These are phyloP conservation scores for Salix exigua DNA, from an alignment of 345 rosid genomes.

Conservation along the genomic window DNA sequence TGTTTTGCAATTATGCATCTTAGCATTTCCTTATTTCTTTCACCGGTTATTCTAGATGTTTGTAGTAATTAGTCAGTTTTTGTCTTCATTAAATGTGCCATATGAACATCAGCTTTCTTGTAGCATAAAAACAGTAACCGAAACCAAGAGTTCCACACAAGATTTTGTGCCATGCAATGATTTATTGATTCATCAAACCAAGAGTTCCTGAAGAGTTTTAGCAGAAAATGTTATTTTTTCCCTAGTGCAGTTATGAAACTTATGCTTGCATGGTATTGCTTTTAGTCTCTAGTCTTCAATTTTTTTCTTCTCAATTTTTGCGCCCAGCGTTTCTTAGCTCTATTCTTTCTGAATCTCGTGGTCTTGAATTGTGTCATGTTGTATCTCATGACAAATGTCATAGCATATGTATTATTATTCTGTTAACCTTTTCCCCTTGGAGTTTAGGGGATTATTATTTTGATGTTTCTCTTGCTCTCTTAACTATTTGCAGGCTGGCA, in stretches of 20 bases:
- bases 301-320: background rate
- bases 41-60: background rate
- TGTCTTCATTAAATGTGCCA: background rate
- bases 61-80: background rate
- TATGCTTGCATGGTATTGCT: background rate
- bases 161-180: background rate
- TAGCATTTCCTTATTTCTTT: background rate
- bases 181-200: too few relatives aligned
- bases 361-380: background rate
- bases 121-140: too few relatives aligned
- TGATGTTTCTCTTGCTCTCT: slow-evolving; percentile 8
- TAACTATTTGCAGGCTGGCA: slow-evolving; percentile 70
- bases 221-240: background rate
- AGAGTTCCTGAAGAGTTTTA: background rate
- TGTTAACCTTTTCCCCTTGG: background rate
- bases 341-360: background rate
- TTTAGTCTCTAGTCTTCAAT: background rate
- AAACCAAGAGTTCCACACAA: too few relatives aligned
- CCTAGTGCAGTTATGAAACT: background rate
- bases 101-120: background rate
- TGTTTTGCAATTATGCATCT: background rate
- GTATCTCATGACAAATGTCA: background rate
- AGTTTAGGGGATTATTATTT: background rate
- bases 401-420: background rate
- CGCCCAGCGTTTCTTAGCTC: background rate